phyloP scores from a whole-genome alignment of 179 eudicot genomes.

The Beta lomatogona region DNA sequence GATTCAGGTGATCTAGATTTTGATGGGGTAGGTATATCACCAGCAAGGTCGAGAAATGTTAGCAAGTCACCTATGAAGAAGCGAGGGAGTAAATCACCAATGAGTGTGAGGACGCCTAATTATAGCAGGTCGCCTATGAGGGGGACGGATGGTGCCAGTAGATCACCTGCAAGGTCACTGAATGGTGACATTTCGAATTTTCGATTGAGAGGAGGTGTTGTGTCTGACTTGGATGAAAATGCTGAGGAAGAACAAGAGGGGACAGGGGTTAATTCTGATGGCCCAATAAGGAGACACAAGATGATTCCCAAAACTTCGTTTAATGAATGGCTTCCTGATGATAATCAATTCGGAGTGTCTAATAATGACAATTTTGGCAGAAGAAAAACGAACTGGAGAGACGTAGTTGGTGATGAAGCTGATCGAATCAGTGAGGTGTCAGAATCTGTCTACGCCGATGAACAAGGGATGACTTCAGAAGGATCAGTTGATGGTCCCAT shows the following conservation, averaged over 20 bases:
- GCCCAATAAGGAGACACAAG: constrained; percentile 4
- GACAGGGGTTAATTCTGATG: not conserved
- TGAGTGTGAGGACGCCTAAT: constrained; percentile 31
- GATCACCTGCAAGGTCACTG: constrained; percentile 25
- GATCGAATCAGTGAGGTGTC: constrained; percentile 30
- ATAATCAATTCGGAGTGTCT: constrained; percentile 5
- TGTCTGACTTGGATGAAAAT: constrained; percentile 14
- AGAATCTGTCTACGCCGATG: constrained; percentile 27
- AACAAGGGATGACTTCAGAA: constrained; percentile 29
- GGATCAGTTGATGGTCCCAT: constrained; percentile 21
- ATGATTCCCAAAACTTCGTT: constrained; percentile 31
- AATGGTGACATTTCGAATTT: constrained; percentile 17
- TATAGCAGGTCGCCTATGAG: constrained; percentile 33
- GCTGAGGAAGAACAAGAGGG: constrained; percentile 4
- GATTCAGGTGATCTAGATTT: constrained; percentile 19
- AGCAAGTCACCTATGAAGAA: constrained; percentile 32
- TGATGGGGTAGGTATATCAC: constrained; percentile 26
- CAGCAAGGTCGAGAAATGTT: constrained; percentile 20
- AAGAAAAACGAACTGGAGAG: constrained; percentile 23
- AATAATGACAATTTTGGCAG: constrained; percentile 12
- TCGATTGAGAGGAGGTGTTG: constrained; percentile 17
- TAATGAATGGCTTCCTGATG: constrained; percentile 30
- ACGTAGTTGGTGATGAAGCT: constrained; percentile 25
- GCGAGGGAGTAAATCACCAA: constrained; percentile 25
- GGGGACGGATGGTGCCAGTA: constrained; percentile 20